Conservation (phyloP, 306 rosid genomes). For the Begonia fuchsioides region DNA sequence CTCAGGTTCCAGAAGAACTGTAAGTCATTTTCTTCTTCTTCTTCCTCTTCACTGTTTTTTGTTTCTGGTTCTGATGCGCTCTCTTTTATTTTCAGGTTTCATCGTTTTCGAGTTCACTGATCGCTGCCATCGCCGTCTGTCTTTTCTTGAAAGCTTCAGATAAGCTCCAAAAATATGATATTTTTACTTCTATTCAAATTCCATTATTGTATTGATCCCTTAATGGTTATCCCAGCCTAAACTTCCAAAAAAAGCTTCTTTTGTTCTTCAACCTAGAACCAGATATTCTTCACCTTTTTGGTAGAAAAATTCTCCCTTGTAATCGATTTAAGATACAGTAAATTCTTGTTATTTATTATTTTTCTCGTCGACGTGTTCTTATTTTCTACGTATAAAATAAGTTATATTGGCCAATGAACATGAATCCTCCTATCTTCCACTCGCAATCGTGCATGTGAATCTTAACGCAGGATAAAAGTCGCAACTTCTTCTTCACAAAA, state of each 20-base stretch:
- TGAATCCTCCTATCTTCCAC: conserved; percentile 32
- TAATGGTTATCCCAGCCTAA: not conserved
- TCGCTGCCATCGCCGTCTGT: conserved; percentile 14
- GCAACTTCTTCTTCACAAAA: conserved; percentile 42
- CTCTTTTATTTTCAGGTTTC: too few species aligned
- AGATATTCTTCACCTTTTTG: conserved; percentile 19
- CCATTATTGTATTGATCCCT: not conserved
- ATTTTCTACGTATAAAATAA: not conserved
- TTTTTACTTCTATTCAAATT: not conserved
- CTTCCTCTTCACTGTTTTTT: too few species aligned
- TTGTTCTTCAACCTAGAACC: too few species aligned
- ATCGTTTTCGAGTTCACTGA: conserved; percentile 21
- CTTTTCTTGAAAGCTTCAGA: conserved; percentile 15
- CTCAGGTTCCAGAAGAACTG: conserved; percentile 27
- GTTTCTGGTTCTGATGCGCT: too few species aligned
- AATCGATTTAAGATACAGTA: too few species aligned
- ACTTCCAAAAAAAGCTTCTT: too few species aligned
- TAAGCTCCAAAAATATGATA: conserved; percentile 1
- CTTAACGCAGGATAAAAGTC: conserved; percentile 20
- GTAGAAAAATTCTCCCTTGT: not conserved
- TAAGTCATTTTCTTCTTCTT: conserved; percentile 13
- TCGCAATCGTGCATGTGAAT: conserved; percentile 43
- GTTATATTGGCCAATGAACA: conserved; percentile 30
- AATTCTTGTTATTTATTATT: too few species aligned
- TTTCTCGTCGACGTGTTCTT: not conserved